Evolutionary conservation across 2,329 filamentous ascomycete genomes (phyloP).

Genomic region (Cercospora berteroae): DNA sequence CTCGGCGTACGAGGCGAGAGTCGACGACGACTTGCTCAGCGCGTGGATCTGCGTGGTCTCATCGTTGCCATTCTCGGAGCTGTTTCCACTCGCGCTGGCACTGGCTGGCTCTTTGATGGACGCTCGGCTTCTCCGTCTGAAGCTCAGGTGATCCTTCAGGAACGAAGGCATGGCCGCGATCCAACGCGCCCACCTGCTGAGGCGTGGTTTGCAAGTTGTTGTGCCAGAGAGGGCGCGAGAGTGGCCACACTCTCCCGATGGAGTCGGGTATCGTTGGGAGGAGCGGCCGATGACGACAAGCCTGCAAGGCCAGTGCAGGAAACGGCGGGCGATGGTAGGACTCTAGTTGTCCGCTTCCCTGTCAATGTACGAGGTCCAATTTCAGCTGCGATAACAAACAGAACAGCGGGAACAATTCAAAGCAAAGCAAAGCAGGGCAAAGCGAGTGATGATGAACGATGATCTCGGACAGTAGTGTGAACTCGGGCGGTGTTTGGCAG

Average conservation of each 20-base stretch:
- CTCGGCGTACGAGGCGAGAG: conserved; percentile 60
- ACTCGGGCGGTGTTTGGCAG: background rate
- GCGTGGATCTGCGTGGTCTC: conserved; percentile 11
- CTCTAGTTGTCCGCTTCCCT: background rate
- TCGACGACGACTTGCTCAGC: conserved; percentile 60
- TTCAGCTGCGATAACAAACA: background rate
- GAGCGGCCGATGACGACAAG: conserved; percentile 1
- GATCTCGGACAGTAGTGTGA: background rate
- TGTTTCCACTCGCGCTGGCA: conserved; percentile 40
- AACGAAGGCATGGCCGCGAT: conserved; percentile 26
- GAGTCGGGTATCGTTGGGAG: background rate
- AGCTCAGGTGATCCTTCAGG: conserved; percentile 25
- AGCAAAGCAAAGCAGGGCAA: background rate
- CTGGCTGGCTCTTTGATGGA: conserved; percentile 18
- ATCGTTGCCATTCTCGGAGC: conserved; percentile 36
- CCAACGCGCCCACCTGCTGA: background rate
- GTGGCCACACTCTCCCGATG: background rate
- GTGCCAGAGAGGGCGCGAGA: background rate
- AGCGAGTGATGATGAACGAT: background rate
- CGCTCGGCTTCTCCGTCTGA: conserved; percentile 23
- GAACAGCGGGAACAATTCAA: background rate
- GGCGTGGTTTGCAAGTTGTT: background rate
- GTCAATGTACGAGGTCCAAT: background rate
- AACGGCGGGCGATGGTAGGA: background rate
- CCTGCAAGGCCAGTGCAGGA: background rate